Conservation (phyloP, 768 basidiomycete species). For the Coprinellus aureogranulatus region DNA sequence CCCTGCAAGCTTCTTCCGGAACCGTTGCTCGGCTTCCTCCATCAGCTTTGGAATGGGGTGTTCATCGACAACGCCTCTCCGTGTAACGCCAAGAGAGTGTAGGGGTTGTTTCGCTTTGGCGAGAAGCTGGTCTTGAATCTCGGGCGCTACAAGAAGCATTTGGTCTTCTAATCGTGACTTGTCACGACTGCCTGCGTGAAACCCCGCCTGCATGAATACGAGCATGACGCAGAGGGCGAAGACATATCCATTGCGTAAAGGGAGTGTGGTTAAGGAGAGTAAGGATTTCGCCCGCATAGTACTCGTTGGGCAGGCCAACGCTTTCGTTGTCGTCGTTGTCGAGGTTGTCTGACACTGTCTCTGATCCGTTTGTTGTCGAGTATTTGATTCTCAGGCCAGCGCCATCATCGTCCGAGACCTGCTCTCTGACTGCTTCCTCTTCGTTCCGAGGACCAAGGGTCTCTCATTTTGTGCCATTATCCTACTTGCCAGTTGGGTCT, state of each 20-base stretch:
- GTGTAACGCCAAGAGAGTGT: background rate
- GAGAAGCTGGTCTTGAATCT: background rate
- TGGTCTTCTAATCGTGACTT: background rate
- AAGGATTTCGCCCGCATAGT: slow-evolving; percentile 6
- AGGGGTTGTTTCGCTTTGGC: background rate
- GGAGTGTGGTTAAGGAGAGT: slow-evolving; percentile 6
- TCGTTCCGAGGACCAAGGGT: background rate
- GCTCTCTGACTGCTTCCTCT: background rate
- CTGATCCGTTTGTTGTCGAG: background rate
- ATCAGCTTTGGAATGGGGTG: slow-evolving; percentile 83
- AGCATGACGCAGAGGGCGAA: slow-evolving; percentile 42
- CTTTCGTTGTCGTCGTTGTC: too few relatives aligned
- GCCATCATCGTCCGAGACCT: background rate
- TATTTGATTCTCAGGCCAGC: background rate
- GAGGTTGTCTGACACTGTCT: background rate
- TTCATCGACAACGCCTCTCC: slow-evolving; percentile 5
- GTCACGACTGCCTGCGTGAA: slow-evolving; percentile 32
- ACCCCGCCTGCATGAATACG: slow-evolving; percentile 50
- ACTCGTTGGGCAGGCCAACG: background rate
- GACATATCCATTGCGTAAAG: slow-evolving; percentile 31
- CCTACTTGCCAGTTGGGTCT: too few relatives aligned
- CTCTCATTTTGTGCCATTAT: too few relatives aligned
- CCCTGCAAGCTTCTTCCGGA: slow-evolving; percentile 51
- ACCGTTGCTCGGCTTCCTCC: slow-evolving; percentile 66
- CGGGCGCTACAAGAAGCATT: background rate